Evolutionary conservation across 164 flowering plant species (phyloP).

Genomic region (Brasenia schreberi): DNA sequence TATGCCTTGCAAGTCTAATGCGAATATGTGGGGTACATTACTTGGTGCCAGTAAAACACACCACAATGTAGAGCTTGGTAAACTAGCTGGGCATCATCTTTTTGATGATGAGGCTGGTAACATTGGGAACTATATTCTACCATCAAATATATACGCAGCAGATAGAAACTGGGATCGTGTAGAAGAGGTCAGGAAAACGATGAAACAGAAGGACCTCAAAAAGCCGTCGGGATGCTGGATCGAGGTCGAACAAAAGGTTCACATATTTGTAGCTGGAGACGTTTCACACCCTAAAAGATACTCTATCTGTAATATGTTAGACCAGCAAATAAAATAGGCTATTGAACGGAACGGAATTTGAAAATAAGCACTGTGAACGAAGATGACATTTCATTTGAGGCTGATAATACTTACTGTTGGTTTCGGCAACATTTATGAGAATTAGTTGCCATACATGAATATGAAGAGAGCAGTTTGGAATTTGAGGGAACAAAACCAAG

Average conservation of each 20-base stretch:
- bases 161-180: slow-evolving; percentile 72
- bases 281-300: slow-evolving; percentile 39
- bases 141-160: slow-evolving; percentile 75
- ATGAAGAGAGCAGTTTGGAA: too few species aligned
- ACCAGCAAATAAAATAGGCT: slow-evolving; percentile 32
- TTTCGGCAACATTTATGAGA: too few species aligned
- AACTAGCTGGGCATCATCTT: slow-evolving; percentile 42
- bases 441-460: neutral
- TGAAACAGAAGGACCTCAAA: slow-evolving; percentile 44
- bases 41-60: slow-evolving; percentile 65
- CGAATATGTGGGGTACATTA: slow-evolving; percentile 64
- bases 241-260: slow-evolving; percentile 42
- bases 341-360: neutral
- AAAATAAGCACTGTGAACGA: neutral
- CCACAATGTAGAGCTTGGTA: slow-evolving; percentile 50
- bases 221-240: slow-evolving; percentile 90
- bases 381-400: too few species aligned
- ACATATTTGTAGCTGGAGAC: slow-evolving; percentile 57
- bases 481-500: too few species aligned
- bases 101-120: slow-evolving; percentile 34
- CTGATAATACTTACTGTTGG: too few species aligned
- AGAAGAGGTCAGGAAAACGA: slow-evolving; percentile 49
- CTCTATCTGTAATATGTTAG: slow-evolving; percentile 25
- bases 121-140: slow-evolving; percentile 55
- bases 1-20: slow-evolving; percentile 58